These are phyloP conservation scores for Eimeria necatrix DNA, from an alignment of 169 alveolate genomes.

Conservation along the genomic window DNA sequence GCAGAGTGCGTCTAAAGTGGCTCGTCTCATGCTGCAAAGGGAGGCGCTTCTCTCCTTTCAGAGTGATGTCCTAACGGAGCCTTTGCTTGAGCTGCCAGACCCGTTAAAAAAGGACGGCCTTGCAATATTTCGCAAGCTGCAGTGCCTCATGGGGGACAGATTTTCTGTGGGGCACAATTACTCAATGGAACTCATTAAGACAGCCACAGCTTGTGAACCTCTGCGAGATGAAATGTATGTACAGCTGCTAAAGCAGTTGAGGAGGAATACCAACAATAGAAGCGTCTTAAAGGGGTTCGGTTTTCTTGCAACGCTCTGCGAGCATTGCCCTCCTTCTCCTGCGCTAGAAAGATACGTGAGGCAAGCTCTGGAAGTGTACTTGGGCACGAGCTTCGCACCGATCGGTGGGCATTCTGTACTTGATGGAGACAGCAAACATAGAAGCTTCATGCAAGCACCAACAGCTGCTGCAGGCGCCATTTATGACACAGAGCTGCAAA, in stretches of 20 bases:
- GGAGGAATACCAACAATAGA: neutral
- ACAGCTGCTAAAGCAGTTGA: constrained; percentile 60
- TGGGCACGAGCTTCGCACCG: no score
- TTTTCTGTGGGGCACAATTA: constrained; percentile 25
- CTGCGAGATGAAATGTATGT: constrained; percentile 63
- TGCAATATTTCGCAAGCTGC: constrained; percentile 10
- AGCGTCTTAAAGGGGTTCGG: constrained; percentile 7
- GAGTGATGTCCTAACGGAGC: constrained; percentile 10
- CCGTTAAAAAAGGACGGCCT: neutral
- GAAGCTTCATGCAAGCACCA: neutral
- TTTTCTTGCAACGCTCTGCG: constrained; percentile 27
- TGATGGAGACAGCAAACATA: neutral
- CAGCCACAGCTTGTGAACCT: neutral
- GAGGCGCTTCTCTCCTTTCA: constrained; percentile 27
- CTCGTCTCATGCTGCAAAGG: constrained; percentile 41
- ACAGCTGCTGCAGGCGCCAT: neutral
- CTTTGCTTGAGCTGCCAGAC: constrained; percentile 5
- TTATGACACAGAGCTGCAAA: neutral
- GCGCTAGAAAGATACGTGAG: constrained; percentile 15
- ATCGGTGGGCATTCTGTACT: neutral
- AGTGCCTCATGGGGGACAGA: constrained; percentile 40
- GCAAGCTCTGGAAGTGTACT: neutral
- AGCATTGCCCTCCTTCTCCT: constrained; percentile 42
- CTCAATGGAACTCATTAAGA: neutral
- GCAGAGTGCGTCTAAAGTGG: constrained; percentile 9